Evolutionary conservation across 2,329 filamentous ascomycete genomes (phyloP).

Genomic region (Verticillium zaregamsianum): DNA sequence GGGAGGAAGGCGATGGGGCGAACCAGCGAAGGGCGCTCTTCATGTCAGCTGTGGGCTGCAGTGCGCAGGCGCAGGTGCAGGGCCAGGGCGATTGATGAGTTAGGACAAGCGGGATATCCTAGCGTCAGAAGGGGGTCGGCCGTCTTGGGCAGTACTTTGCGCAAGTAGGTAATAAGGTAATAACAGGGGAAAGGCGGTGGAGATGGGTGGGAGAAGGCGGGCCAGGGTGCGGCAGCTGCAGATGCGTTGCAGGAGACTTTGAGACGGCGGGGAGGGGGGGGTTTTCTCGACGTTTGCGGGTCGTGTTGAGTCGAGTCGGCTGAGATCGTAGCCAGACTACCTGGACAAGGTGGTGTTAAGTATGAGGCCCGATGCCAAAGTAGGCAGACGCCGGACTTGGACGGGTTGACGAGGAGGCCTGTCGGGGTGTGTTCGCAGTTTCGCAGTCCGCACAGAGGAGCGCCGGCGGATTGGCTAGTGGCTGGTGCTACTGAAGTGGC

Average conservation of each 20-base stretch:
- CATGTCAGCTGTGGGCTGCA: conserved; percentile 12
- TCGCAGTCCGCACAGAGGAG: neutral
- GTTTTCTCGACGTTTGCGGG: neutral
- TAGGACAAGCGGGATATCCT: neutral
- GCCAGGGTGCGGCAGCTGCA: neutral
- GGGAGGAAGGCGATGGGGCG: conserved; percentile 6
- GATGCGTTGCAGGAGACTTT: neutral
- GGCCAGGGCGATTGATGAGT: neutral
- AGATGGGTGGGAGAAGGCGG: neutral
- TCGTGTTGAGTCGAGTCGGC: neutral
- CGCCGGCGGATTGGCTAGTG: neutral
- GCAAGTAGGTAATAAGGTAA: neutral
- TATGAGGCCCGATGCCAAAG: neutral
- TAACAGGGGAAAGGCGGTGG: neutral
- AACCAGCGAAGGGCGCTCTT: conserved; percentile 16
- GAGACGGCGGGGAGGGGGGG: neutral
- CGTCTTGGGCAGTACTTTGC: neutral
- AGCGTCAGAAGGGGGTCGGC: neutral
- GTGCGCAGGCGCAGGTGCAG: neutral
- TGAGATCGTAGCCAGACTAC: neutral
- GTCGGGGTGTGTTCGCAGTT: neutral
- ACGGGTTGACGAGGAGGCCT: neutral
- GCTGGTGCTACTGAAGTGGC: neutral
- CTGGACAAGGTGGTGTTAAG: neutral
- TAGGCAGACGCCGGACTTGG: neutral